Conservation (phyloP, 2,329 filamentous ascomycete genomes). For the Clonostachys rhizophaga region DNA sequence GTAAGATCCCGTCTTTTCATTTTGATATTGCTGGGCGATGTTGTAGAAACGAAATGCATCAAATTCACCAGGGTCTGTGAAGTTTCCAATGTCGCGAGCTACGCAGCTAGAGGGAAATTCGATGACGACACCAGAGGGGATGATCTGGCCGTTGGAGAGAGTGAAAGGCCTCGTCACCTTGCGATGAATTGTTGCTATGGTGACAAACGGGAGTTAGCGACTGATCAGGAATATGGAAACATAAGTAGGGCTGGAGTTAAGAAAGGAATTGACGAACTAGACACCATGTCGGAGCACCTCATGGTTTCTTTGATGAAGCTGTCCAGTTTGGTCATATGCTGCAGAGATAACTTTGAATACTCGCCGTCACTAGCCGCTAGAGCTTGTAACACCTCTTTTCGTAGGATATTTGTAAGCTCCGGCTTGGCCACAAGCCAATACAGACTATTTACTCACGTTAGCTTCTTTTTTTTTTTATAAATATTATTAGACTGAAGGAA, state of each 20-base stretch:
- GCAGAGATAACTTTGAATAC: slow-evolving; percentile 24
- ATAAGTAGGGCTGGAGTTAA: background rate
- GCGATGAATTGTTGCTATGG: slow-evolving; percentile 37
- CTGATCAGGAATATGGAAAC: background rate
- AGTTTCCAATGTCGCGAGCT: slow-evolving; percentile 25
- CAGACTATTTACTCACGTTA: slow-evolving; percentile 22
- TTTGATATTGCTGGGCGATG: slow-evolving; percentile 5
- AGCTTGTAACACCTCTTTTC: slow-evolving; percentile 40
- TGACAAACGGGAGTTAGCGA: no score
- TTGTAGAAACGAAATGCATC: slow-evolving; percentile 39
- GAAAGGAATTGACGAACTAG: slow-evolving; percentile 19
- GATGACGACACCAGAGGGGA: slow-evolving; percentile 36
- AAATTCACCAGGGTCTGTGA: slow-evolving; percentile 25
- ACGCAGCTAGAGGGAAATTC: slow-evolving; percentile 31
- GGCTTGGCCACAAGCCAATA: slow-evolving; percentile 46
- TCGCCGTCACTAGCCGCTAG: slow-evolving; percentile 24
- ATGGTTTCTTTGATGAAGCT: slow-evolving; percentile 32
- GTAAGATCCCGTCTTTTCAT: slow-evolving; percentile 3
- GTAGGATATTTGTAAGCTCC: slow-evolving; percentile 42
- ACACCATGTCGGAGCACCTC: slow-evolving; percentile 17
- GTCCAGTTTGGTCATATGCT: slow-evolving; percentile 31
- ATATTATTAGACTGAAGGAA: background rate
- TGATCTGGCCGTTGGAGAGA: slow-evolving; percentile 49
- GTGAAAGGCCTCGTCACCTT: slow-evolving; percentile 44
- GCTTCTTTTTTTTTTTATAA: no score